Percentiles rank a stretch among this genome's conserved stretches.
Evolutionary conservation across 2,329 filamentous ascomycete genomes (phyloP).

Genomic region (Thermothelomyces thermophilus): DNA sequence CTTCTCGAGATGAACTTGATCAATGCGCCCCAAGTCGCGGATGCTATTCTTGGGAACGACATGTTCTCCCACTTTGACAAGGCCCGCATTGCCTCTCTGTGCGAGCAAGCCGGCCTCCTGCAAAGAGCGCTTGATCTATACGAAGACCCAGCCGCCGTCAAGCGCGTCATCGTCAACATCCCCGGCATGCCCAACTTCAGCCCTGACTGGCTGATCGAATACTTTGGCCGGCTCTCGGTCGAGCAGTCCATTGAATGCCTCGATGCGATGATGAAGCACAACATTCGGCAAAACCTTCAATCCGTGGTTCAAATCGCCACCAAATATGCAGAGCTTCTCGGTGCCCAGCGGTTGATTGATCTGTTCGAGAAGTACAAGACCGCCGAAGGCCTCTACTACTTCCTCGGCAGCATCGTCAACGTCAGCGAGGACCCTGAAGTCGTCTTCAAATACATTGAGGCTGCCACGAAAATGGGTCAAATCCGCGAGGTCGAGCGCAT

Average conservation of each 20-base stretch:
- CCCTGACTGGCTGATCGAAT: constrained; percentile 83
- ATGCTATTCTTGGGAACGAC: constrained; percentile 94
- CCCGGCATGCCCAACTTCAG: constrained; percentile 77
- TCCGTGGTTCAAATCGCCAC: constrained; percentile 92
- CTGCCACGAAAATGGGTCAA: constrained; percentile 87
- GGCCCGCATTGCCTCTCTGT: constrained; percentile 77
- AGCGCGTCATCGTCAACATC: constrained; percentile 81
- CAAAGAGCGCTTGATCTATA: constrained; percentile 91
- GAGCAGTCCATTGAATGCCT: constrained; percentile 92
- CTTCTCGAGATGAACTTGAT: constrained; percentile 96
- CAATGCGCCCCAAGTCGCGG: constrained; percentile 93
- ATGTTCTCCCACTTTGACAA: constrained; percentile 99
- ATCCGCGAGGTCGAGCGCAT: constrained; percentile 95
- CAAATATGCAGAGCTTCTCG: constrained; percentile 94
- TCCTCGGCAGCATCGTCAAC: constrained; percentile 96
- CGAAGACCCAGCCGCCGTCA: constrained; percentile 81
- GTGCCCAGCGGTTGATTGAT: constrained; percentile 79
- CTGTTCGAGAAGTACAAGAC: constrained; percentile 98
- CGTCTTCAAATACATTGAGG: constrained; percentile 98
- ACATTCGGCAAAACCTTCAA: constrained; percentile 95
- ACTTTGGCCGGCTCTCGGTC: constrained; percentile 90
- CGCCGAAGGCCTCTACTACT: constrained; percentile 94
- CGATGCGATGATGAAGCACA: constrained; percentile 91
- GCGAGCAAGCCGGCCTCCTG: constrained; percentile 83
- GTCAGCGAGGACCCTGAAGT: constrained; percentile 92